Percentiles rank a stretch among this genome's conserved stretches.
Evolutionary conservation across 331 rosid genomes (phyloP).

Genomic region (Stylosanthes scabra): DNA sequence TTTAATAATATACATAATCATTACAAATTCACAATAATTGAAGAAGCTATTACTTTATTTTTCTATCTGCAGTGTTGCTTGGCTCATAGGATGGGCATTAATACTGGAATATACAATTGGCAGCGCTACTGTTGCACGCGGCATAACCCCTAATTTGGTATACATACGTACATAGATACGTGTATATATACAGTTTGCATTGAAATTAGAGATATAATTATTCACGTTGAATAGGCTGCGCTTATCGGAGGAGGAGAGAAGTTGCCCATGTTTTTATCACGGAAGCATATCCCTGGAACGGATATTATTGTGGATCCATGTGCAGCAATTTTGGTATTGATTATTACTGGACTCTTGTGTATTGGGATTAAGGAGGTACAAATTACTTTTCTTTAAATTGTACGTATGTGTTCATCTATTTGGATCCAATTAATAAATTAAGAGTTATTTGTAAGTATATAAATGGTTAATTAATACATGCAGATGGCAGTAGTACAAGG

Average conservation of each 20-base stretch:
- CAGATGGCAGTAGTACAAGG: conserved; percentile 85
- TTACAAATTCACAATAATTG: too few relatives aligned
- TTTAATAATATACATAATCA: too few relatives aligned
- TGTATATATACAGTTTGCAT: too few relatives aligned
- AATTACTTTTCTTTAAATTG: conserved; percentile 20
- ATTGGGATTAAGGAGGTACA: conserved; percentile 90
- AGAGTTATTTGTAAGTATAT: conserved; percentile 27
- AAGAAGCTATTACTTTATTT: conserved; percentile 23
- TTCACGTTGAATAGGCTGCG: conserved; percentile 58
- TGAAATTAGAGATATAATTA: neutral
- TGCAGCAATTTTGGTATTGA: conserved; percentile 76
- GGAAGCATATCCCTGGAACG: conserved; percentile 69
- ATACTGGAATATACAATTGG: conserved; percentile 86
- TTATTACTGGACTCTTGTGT: conserved; percentile 77
- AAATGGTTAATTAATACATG: conserved; percentile 37
- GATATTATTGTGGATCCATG: conserved; percentile 84
- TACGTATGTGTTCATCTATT: neutral
- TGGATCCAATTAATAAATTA: neutral
- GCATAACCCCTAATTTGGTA: conserved; percentile 91
- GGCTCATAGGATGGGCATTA: conserved; percentile 90
- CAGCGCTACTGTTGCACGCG: conserved; percentile 92
- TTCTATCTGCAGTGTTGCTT: conserved; percentile 66
- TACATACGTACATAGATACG: too few relatives aligned
- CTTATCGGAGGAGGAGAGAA: conserved; percentile 74
- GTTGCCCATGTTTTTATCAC: conserved; percentile 72